Base-by-base conservation (phyloP, 1,139 yeast genomes). In the Candida dubliniensis region DNA sequence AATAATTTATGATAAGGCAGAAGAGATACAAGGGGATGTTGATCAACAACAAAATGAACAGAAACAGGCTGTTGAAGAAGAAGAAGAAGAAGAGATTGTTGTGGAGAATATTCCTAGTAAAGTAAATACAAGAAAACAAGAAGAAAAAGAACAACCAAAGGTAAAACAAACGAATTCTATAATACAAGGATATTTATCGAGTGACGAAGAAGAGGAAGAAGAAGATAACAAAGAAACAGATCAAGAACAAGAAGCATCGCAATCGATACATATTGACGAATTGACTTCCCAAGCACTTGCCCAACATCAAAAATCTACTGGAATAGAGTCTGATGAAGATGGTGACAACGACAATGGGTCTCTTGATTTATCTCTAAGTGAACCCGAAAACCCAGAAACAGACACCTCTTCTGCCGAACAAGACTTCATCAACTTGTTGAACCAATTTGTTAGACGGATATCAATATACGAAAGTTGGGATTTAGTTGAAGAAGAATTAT, bases 391-490 rank as follows among this genome's bases (percentile, higher is more conserved):
- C 4, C 4, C 23, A 18, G 36, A 27, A 13, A 12, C 39, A 26
- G 40, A 32, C 36, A 2, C 30, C 2, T 12, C 29, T n/a, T 31
- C 47, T 9, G 26, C 12, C 4, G 37, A 12, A 9, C 31, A 33
- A 25, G 47, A 46, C 1, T 67, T 67, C 47, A 44, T 47, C 4
- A 36, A 40, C 2, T 55, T 73, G 14, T 58, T 74, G 6, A 61
- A 65, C 27, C 35, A 45, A 5, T 55, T 57, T 42, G 48, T 57
- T 33, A 48, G 56, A 23, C 48, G 50, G 32, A 66, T 72, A 15
- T 66, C 73, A 4, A 40, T 57, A 23, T 68, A 59, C 50, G 71
- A 71, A 36, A 65, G 74, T 2, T 74, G 77, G 74, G 58, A 59
- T 40, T 47, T 74, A 25, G 63, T 72, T 0, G 71, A 71, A 47